Base-by-base conservation (phyloP, 1,284 basidiomycete species). In the Coniferiporia weirii region DNA sequence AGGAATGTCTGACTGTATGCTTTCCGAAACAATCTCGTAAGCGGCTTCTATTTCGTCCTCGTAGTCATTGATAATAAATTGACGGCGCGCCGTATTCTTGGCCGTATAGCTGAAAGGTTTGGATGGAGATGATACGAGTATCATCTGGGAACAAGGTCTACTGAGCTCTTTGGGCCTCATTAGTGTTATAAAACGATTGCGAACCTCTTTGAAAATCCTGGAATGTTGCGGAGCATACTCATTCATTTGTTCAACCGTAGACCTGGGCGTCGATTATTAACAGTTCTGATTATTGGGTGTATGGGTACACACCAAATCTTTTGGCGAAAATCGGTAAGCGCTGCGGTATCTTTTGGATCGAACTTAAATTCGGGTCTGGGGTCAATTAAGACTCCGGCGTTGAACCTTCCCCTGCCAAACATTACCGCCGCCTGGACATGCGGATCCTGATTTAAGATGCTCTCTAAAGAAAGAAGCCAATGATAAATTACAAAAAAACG, bases 341-440 rank as follows among this genome's bases (percentile, higher is more conserved):
- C 51, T 12, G 17, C 13, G 10, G 35, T 34, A 45, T 55, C 50
- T 3, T 13, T 17, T 1, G 51, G 51, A 46, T 61, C 46, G n/a
- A 61, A 54, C 13, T 10, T 35, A 19, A 20, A 49, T 8, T 20
- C 38, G 4, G 68, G 61, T 6, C 51, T 63, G 0, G 76, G 76
- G 22, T 79, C 71, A 15, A 81, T 63, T 12, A 79, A 60, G 13
- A 80, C 68, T 1, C 78, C 79, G 7, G 70, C 70, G 52, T 77
- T 73, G 64, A 76, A 75, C 15, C 71, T 65, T 5, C 75, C 75
- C 1, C 75, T 65, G 1, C 78, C 79, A 61, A 80, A 71, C 68
- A 76, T 71, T 27, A 76, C 61, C 9, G 67, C 66, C 48, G 63
- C 45, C 32, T 64, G 60, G 19, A 81, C 66, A 48, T 68, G 56